Percentiles rank a stretch among this genome's conserved stretches.
phyloP scores from a whole-genome alignment of 2,329 filamentous ascomycete species.

The Venturia carpophila region DNA sequence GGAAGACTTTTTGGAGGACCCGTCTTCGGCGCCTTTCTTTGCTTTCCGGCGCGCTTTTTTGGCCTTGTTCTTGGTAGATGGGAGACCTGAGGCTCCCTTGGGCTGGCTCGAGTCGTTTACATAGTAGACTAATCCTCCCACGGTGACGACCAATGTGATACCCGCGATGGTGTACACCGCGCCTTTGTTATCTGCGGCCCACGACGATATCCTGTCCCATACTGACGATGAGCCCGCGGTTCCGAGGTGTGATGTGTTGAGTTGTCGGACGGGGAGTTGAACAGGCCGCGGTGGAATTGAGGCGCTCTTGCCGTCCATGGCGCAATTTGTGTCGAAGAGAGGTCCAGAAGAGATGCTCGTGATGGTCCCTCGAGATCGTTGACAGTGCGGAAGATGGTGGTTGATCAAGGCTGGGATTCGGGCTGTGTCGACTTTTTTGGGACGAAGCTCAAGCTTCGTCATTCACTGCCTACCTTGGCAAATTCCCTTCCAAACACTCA shows the following conservation, averaged over 20 bases:
- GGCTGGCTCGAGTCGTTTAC: constrained; percentile 49
- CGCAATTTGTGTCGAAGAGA: background rate
- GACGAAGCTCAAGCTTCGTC: background rate
- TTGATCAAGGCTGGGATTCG: background rate
- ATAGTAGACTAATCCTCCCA: constrained; percentile 90
- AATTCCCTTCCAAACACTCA: background rate
- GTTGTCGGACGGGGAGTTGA: constrained; percentile 27
- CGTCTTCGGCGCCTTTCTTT: constrained; percentile 25
- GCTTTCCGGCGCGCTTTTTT: constrained; percentile 72
- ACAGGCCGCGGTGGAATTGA: constrained; percentile 29
- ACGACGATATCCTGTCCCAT: constrained; percentile 84
- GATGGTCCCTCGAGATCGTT: background rate
- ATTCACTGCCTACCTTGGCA: background rate
- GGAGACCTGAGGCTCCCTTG: constrained; percentile 36
- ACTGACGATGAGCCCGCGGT: constrained; percentile 55
- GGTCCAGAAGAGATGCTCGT: background rate
- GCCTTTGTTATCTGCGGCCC: constrained; percentile 93
- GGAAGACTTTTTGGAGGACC: background rate
- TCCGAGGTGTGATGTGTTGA: constrained; percentile 30
- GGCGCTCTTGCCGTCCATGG: constrained; percentile 23
- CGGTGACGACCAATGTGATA: constrained; percentile 83
- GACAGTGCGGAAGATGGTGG: background rate
- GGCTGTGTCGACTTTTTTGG: background rate
- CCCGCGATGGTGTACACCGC: constrained; percentile 94
- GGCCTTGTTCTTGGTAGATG: constrained; percentile 74